Percentiles rank a stretch among this genome's conserved stretches.
These are phyloP conservation scores for Conticribra weissflogii DNA, from an alignment of 108 stramenopile genomes.

Conservation along the genomic window DNA sequence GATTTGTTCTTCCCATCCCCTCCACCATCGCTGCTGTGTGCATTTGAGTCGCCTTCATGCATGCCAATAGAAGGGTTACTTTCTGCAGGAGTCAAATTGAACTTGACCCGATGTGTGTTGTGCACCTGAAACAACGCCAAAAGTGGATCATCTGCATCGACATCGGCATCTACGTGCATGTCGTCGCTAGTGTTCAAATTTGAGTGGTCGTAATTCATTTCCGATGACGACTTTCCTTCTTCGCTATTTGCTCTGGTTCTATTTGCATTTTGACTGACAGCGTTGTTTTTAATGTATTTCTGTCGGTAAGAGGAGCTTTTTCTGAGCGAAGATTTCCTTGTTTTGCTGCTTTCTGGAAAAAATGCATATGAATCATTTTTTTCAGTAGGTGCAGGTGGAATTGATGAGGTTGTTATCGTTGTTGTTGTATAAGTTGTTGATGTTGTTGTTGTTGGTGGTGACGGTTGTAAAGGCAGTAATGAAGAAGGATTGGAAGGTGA, in stretches of 20 bases:
- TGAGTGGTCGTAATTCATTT: background rate
- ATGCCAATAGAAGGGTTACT: too few relatives aligned
- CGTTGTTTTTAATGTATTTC: background rate
- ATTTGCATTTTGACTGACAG: too few relatives aligned
- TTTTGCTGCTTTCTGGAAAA: background rate
- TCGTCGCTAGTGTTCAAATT: background rate
- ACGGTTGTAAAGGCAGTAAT: background rate
- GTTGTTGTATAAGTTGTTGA: background rate
- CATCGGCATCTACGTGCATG: conserved; percentile 14
- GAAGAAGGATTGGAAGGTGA: background rate
- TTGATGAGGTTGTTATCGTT: background rate
- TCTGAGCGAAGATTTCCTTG: background rate
- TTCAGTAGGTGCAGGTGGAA: background rate
- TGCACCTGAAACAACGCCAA: conserved; percentile 40
- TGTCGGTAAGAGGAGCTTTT: background rate
- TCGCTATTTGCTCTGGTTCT: too few relatives aligned
- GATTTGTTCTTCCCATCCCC: background rate
- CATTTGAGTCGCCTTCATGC: background rate
- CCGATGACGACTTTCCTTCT: too few relatives aligned
- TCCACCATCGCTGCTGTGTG: background rate
- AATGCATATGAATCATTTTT: too few relatives aligned
- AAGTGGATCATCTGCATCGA: conserved; percentile 24
- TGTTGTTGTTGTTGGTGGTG: background rate
- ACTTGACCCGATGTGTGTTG: conserved; percentile 48
- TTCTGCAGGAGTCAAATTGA: conserved; percentile 19